Conservation (phyloP, 2,329 filamentous ascomycete genomes). For the Zasmidium angulare region DNA sequence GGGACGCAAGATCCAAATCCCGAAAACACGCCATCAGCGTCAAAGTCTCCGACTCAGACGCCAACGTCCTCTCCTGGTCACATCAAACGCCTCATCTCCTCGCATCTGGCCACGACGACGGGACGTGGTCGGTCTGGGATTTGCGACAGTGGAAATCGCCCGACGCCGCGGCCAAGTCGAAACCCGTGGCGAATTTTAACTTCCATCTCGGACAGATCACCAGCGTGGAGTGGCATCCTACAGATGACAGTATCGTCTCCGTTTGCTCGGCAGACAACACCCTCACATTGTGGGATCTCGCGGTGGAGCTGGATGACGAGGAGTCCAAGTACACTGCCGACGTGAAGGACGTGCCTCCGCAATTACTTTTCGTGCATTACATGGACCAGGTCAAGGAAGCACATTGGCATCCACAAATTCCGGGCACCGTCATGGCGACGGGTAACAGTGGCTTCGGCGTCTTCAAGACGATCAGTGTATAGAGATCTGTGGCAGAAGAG, state of each 20-base stretch:
- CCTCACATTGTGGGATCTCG: slow-evolving; percentile 92
- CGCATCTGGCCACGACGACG: slow-evolving; percentile 89
- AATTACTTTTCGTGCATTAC: slow-evolving; percentile 95
- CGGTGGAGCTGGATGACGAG: slow-evolving; percentile 94
- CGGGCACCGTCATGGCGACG: slow-evolving; percentile 83
- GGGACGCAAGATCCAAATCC: slow-evolving; percentile 90
- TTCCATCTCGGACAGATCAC: slow-evolving; percentile 98
- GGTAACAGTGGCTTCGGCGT: slow-evolving; percentile 76
- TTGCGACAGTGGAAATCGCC: slow-evolving; percentile 82
- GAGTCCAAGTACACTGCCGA: slow-evolving; percentile 88
- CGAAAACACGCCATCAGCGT: slow-evolving; percentile 85
- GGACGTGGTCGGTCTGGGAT: slow-evolving; percentile 95
- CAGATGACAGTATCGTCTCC: slow-evolving; percentile 91
- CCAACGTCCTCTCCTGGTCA: slow-evolving; percentile 97
- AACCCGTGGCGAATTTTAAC: slow-evolving; percentile 86
- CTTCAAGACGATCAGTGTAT: slow-evolving; percentile 44
- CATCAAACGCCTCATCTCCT: slow-evolving; percentile 83
- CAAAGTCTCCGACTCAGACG: slow-evolving; percentile 77
- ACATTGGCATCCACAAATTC: slow-evolving; percentile 97
- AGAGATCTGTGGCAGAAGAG: slow-evolving; percentile 4
- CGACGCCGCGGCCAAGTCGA: slow-evolving; percentile 54
- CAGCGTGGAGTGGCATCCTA: slow-evolving; percentile 94
- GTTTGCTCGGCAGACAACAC: slow-evolving; percentile 93
- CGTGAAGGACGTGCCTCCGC: slow-evolving; percentile 85
- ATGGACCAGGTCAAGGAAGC: slow-evolving; percentile 92